Percentiles rank a stretch among this genome's conserved stretches.
Evolutionary conservation across 352 stramenopile genomes (phyloP).

Genomic region (Globisporangium paddicum): DNA sequence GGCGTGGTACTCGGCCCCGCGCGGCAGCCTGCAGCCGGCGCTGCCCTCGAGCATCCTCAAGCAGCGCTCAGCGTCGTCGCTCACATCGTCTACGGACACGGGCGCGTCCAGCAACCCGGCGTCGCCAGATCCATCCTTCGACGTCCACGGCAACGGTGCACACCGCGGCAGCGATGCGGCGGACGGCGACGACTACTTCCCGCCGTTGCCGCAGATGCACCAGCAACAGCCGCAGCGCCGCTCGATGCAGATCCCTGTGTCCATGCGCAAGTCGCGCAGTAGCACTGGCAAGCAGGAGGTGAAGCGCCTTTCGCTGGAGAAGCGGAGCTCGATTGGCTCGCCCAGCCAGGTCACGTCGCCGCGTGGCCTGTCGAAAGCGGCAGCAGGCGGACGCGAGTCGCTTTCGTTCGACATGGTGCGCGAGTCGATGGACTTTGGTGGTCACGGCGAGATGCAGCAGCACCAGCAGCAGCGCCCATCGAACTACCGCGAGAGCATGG

Average conservation of each 20-base stretch:
- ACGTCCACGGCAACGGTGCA: neutral
- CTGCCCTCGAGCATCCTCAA: constrained; percentile 55
- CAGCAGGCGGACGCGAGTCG: constrained; percentile 1
- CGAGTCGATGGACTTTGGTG: constrained; percentile 5
- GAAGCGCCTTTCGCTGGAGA: constrained; percentile 28
- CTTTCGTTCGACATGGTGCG: constrained; percentile 13
- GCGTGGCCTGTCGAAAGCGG: neutral
- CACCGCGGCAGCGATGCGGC: neutral
- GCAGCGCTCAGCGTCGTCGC: constrained; percentile 37
- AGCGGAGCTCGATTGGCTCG: neutral
- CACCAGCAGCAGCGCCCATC: too few species aligned
- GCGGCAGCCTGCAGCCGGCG: constrained; percentile 48
- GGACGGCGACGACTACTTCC: constrained; percentile 23
- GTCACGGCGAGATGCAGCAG: neutral
- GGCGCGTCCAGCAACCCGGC: constrained; percentile 4
- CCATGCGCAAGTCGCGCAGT: constrained; percentile 3
- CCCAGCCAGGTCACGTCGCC: constrained; percentile 12
- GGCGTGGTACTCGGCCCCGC: constrained; percentile 62
- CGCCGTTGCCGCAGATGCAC: constrained; percentile 11
- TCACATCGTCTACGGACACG: constrained; percentile 26
- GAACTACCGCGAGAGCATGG: neutral
- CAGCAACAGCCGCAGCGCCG: constrained; percentile 1
- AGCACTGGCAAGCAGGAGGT: constrained; percentile 28
- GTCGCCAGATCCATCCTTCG: constrained; percentile 2
- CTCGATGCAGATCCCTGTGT: constrained; percentile 9